phyloP scores from a whole-genome alignment of 345 rosid species.

The Melastoma malabathricum region DNA sequence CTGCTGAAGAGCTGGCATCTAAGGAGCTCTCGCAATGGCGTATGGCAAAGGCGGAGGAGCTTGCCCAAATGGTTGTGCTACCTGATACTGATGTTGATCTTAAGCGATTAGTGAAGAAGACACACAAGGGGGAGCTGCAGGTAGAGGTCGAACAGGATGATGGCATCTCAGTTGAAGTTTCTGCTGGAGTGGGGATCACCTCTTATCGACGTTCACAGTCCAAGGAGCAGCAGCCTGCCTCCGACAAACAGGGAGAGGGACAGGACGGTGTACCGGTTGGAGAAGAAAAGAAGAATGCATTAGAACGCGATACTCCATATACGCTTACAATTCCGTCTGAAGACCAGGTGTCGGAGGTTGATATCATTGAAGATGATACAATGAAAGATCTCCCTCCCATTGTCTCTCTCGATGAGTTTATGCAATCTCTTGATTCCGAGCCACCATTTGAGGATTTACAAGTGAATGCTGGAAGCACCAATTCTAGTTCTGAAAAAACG shows the following conservation, averaged over 20 bases:
- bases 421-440: slow-evolving; percentile 83
- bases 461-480: slow-evolving; percentile 23
- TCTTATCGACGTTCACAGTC: slow-evolving; percentile 16
- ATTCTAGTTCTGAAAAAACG: slow-evolving; percentile 23
- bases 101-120: slow-evolving; percentile 72
- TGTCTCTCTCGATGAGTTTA: slow-evolving; percentile 79
- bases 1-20: slow-evolving; percentile 95
- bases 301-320: slow-evolving; percentile 15
- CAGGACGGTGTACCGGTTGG: slow-evolving; percentile 18
- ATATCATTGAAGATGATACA: slow-evolving; percentile 71
- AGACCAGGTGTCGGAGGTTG: slow-evolving; percentile 36
- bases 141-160: slow-evolving; percentile 66
- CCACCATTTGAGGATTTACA: slow-evolving; percentile 70
- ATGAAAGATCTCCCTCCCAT: slow-evolving; percentile 85
- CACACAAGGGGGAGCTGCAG: slow-evolving; percentile 92
- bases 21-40: slow-evolving; percentile 90
- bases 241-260: slow-evolving; percentile 14
- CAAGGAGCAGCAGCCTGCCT: slow-evolving; percentile 14
- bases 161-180: slow-evolving; percentile 38
- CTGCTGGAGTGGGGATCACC: slow-evolving; percentile 24
- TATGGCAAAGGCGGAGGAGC: slow-evolving; percentile 81
- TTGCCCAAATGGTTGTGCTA: slow-evolving; percentile 89
- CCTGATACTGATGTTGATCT: slow-evolving; percentile 63
- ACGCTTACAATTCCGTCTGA: slow-evolving; percentile 55
- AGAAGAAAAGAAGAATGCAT: slow-evolving; percentile 19